A percentile compares a stretch with the other conserved stretches of the same genome.
Evolutionary conservation across 2,329 filamentous ascomycete genomes (phyloP).

Genomic region (Cercospora berteroae): DNA sequence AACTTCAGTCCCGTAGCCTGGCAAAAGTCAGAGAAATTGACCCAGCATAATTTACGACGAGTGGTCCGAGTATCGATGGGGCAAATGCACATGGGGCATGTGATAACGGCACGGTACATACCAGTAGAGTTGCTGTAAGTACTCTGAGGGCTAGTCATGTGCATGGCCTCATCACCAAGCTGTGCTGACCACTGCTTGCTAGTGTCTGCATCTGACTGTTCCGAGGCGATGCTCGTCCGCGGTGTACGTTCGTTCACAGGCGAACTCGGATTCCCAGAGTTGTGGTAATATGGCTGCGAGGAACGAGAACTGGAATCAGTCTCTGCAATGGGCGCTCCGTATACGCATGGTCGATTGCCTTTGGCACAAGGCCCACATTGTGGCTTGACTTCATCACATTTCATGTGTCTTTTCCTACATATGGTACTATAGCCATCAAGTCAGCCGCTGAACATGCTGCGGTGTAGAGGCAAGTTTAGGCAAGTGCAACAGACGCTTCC

Average conservation of each 20-base stretch:
- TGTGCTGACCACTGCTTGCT: constrained; percentile 20
- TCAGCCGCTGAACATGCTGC: neutral
- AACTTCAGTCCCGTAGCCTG: constrained; percentile 37
- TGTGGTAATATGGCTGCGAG: constrained; percentile 3
- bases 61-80: neutral
- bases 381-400: constrained; percentile 52
- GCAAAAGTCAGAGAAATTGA: neutral
- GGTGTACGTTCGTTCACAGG: neutral
- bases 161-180: constrained; percentile 22
- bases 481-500: neutral
- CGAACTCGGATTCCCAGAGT: neutral
- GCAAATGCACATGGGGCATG: neutral
- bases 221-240: neutral
- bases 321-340: constrained; percentile 27
- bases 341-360: constrained; percentile 45
- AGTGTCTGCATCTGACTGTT: constrained; percentile 4
- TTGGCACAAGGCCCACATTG: constrained; percentile 47
- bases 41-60: neutral
- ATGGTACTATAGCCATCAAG: constrained; percentile 13
- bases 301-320: neutral
- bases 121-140: constrained; percentile 31
- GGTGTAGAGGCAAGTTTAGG: neutral
- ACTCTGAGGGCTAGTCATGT: constrained; percentile 30
- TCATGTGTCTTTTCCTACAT: constrained; percentile 46
- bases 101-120: neutral